Evolutionary conservation across 495 filamentous ascomycete genomes (phyloP).

Genomic region (Talaromyces trachyspermus): DNA sequence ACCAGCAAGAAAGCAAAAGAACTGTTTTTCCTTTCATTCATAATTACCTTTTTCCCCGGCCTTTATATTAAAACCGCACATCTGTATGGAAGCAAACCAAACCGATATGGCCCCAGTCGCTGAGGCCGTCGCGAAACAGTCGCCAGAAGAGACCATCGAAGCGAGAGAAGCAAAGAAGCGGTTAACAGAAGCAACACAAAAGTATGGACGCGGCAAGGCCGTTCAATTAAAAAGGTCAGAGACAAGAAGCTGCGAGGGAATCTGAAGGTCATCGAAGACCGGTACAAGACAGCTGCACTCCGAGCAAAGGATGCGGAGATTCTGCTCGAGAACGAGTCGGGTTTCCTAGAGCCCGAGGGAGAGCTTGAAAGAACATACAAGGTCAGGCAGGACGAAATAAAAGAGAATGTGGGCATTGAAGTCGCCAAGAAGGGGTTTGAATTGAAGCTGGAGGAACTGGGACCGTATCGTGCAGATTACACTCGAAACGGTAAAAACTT

Average conservation of each 20-base stretch:
- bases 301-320: constrained; percentile 93
- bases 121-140: background rate
- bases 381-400: constrained; percentile 83
- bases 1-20: background rate
- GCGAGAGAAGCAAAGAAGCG: constrained; percentile 31
- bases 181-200: constrained; percentile 57
- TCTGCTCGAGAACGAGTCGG: constrained; percentile 76
- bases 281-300: constrained; percentile 71
- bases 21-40: background rate
- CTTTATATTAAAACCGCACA: too few species aligned
- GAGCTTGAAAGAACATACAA: constrained; percentile 89
- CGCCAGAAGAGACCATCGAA: constrained; percentile 5
- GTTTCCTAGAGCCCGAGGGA: constrained; percentile 80
- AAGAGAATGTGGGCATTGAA: constrained; percentile 62
- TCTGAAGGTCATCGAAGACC: constrained; percentile 66
- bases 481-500: constrained; percentile 81
- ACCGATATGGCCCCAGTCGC: constrained; percentile 3
- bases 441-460: constrained; percentile 70
- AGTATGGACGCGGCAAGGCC: constrained; percentile 75
- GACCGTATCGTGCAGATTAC: constrained; percentile 83
- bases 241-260: constrained; percentile 88
- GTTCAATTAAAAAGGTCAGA: constrained; percentile 49
- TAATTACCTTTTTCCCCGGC: too few species aligned
- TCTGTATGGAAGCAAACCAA: too few species aligned
- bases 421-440: constrained; percentile 91